A percentile compares a stretch with the other conserved stretches of the same genome.
These are phyloP conservation scores for baker's yeast (Saccharomyces cerevisiae) DNA, from an alignment of 805 yeast genomes.

Conservation along the genomic window DNA sequence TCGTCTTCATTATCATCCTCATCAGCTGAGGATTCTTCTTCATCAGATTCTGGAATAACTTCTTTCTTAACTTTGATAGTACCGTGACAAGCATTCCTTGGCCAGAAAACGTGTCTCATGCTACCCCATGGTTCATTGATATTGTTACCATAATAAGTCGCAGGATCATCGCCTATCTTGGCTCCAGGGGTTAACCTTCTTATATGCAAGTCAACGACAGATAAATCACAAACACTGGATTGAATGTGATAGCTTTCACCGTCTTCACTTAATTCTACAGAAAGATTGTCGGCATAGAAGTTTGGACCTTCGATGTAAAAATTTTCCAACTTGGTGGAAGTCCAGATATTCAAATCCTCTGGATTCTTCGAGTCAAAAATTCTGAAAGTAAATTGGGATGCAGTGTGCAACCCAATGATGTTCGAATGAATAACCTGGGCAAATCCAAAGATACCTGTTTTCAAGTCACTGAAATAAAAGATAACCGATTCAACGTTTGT, in stretches of 20 bases:
- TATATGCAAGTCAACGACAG: conserved; percentile 61
- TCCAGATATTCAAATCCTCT: conserved; percentile 51
- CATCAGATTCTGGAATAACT: conserved; percentile 8
- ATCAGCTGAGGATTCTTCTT: conserved; percentile 5
- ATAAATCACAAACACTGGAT: conserved; percentile 59
- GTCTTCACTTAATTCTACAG: conserved; percentile 52
- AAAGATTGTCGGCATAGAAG: conserved; percentile 69
- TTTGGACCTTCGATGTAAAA: conserved; percentile 64
- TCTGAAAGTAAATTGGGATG: conserved; percentile 92
- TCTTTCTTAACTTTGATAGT: conserved; percentile 40
- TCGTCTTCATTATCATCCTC: conserved; percentile 12
- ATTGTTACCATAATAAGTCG: conserved; percentile 81
- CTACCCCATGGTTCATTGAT: conserved; percentile 86
- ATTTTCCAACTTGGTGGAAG: conserved; percentile 81
- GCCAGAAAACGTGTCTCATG: conserved; percentile 97
- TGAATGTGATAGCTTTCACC: conserved; percentile 46
- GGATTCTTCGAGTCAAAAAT: conserved; percentile 38
- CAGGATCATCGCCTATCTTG: conserved; percentile 84
- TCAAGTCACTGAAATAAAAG: conserved; percentile 67
- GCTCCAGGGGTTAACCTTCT: conserved; percentile 65
- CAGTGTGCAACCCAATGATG: conserved; percentile 75
- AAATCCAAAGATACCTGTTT: conserved; percentile 66
- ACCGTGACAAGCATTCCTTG: conserved; percentile 70
- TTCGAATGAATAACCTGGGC: conserved; percentile 93
- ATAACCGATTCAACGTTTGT: conserved; percentile 95